Evolutionary conservation across 2,329 filamentous ascomycete species (phyloP).

Genomic region (Xylaria sp.): DNA sequence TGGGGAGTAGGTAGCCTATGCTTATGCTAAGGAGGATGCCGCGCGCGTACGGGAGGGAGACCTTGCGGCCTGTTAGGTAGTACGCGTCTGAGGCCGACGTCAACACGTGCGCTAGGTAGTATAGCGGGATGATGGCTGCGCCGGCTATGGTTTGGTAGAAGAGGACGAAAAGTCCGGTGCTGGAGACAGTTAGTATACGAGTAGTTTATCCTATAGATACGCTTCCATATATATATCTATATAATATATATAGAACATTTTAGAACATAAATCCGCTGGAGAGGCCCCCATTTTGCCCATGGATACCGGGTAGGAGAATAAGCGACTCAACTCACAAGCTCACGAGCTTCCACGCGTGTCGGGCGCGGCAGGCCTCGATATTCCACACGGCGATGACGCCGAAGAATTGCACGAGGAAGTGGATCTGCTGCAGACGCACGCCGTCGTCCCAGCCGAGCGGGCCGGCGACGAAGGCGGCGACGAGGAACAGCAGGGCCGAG

Average conservation of each 20-base stretch:
- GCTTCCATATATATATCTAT: not conserved
- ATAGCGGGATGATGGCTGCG: constrained; percentile 45
- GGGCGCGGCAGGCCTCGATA: constrained; percentile 43
- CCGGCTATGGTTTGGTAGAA: constrained; percentile 47
- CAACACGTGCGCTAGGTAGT: constrained; percentile 39
- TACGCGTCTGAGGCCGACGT: constrained; percentile 40
- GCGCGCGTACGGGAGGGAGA: constrained; percentile 40
- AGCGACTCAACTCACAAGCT: constrained; percentile 46
- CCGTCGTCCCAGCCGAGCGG: constrained; percentile 44
- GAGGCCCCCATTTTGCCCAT: not conserved
- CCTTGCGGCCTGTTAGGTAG: constrained; percentile 37
- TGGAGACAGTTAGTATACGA: constrained; percentile 24
- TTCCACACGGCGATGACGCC: constrained; percentile 44
- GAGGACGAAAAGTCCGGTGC: constrained; percentile 42
- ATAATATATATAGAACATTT: not conserved
- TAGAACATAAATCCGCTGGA: not conserved
- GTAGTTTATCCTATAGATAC: not conserved
- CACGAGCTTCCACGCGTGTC: constrained; percentile 41
- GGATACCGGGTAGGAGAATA: not conserved
- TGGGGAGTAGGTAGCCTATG: constrained; percentile 46
- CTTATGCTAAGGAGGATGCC: constrained; percentile 41
- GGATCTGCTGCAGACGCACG: constrained; percentile 44
- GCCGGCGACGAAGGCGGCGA: constrained; percentile 44
- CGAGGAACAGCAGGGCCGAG: constrained; percentile 37
- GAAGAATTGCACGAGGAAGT: constrained; percentile 47